Evolutionary conservation across 176 grass and related monocot genomes (phyloP), one percentile per base, ranked within the genome.

Genomic region (Urochloa ruziziensis): DNA sequence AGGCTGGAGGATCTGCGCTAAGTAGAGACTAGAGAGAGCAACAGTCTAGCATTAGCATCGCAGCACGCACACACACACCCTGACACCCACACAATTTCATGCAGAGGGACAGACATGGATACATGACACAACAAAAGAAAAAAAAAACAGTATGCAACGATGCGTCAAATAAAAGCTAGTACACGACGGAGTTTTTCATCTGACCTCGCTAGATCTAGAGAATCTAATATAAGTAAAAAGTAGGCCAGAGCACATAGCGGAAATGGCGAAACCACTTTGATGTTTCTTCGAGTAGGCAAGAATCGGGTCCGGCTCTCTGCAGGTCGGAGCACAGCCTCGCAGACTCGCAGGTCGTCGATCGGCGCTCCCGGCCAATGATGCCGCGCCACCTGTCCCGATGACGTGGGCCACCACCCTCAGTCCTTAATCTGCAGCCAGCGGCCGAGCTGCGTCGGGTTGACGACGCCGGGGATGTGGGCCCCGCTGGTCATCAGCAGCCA

Each of bases 371-470:
- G 25, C 47, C 48, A 56, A 10, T 23, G 42, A 52, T 21, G 19
- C 34, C 17, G 24, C 52, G 44, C 54, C 49, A 49, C 78, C 67
- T 42, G 32, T 23, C n/a, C 0, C 13, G 23, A n/a, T n/a, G n/a
- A 2, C 47, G 74, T 3, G 42, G 53, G 36, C 33, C 49, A 34
- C 44, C 47, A 2, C 47, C 47, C 17, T 80, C 83, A 87, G 23
- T 88, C 79, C 90, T 88, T 86, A 32, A 84, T 90, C 70, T 91
- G 89, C 23, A 98, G 93, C 96, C 93, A 98, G 2, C 73, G 76
- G 42, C 36, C 91, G 60, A 95, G 93, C 87, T 98, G 89, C n/a
- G 93, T 82, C 24, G 96, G 96, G 84, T 98, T 98, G 74, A 98
- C 84, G 75, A 98, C 82, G 73, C 89, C 91, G n/a, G 93, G 78